phyloP scores from a whole-genome alignment of 1,284 basidiomycete species.

The Macrocystidia cucumis region DNA sequence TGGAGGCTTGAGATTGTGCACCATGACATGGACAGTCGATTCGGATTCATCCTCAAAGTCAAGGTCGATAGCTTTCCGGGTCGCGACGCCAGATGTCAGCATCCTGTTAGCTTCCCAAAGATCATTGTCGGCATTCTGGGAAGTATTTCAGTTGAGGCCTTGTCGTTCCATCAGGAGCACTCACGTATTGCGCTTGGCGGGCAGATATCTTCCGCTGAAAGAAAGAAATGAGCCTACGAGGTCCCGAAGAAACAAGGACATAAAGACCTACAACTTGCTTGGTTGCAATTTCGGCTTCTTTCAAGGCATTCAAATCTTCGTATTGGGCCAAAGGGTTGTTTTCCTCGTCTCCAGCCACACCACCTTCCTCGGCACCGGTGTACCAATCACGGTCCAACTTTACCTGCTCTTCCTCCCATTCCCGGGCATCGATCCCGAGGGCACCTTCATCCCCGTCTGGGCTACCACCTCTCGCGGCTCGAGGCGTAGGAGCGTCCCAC shows the following conservation, averaged over 20 bases:
- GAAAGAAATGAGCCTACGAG: constrained; percentile 7
- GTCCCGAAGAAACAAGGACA: background rate
- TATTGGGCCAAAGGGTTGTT: constrained; percentile 93
- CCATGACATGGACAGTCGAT: constrained; percentile 93
- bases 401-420: constrained; percentile 95
- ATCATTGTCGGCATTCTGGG: constrained; percentile 92
- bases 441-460: constrained; percentile 55
- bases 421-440: constrained; percentile 59
- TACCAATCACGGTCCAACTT: constrained; percentile 93
- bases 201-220: constrained; percentile 80
- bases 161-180: constrained; percentile 20
- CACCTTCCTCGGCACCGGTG: constrained; percentile 81
- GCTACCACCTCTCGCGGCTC: constrained; percentile 52
- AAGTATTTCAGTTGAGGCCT: constrained; percentile 1
- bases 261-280: constrained; percentile 59
- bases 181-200: constrained; percentile 87
- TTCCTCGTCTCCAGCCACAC: constrained; percentile 81
- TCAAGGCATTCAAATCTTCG: constrained; percentile 67
- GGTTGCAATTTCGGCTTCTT: constrained; percentile 73
- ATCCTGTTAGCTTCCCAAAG: constrained; percentile 98
- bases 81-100: constrained; percentile 91
- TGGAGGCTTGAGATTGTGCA: constrained; percentile 95
- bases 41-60: constrained; percentile 93
- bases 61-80: constrained; percentile 80
- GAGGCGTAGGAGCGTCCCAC: constrained; percentile 88